Evolutionary conservation across 768 basidiomycete species (phyloP).

Genomic region (Pleurotus platypus): DNA sequence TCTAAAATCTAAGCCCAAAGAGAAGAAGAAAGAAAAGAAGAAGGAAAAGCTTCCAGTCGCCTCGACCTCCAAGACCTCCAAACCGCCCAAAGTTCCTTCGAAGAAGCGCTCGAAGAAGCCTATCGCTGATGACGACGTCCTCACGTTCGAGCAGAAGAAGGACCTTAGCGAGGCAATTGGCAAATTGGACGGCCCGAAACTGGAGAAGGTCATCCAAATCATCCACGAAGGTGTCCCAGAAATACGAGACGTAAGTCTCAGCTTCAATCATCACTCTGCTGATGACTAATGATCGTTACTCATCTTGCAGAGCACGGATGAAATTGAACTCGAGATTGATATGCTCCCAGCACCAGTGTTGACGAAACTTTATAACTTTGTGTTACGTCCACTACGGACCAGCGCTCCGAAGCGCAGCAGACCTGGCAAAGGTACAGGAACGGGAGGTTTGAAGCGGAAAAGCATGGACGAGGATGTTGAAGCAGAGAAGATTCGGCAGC

Average conservation of each 20-base stretch:
- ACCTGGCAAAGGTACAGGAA: slow-evolving; percentile 75
- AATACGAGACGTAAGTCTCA: slow-evolving; percentile 77
- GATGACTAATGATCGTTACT: slow-evolving; percentile 12
- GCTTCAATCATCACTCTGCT: slow-evolving; percentile 7
- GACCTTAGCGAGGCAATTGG: slow-evolving; percentile 94
- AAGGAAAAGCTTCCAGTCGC: slow-evolving; percentile 51
- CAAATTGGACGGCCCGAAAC: slow-evolving; percentile 74
- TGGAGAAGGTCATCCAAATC: slow-evolving; percentile 91
- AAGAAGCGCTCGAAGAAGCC: slow-evolving; percentile 70
- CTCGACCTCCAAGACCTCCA: slow-evolving; percentile 63
- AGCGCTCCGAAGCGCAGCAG: slow-evolving; percentile 63
- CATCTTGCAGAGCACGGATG: slow-evolving; percentile 75
- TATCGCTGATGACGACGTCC: slow-evolving; percentile 71
- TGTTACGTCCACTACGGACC: slow-evolving; percentile 74
- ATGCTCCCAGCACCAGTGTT: slow-evolving; percentile 81
- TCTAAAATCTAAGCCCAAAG: slow-evolving; percentile 53
- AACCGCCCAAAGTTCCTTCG: slow-evolving; percentile 41
- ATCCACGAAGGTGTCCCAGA: slow-evolving; percentile 94
- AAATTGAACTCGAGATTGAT: slow-evolving; percentile 99
- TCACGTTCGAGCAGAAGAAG: slow-evolving; percentile 97
- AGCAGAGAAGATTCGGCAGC: slow-evolving; percentile 87
- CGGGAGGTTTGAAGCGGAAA: slow-evolving; percentile 89
- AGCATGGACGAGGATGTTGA: slow-evolving; percentile 97
- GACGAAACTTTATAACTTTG: slow-evolving; percentile 93
- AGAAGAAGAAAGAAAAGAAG: slow-evolving; percentile 74